Evolutionary conservation across 75 land plant genomes (phyloP).

Genomic region (Pinus taeda): DNA sequence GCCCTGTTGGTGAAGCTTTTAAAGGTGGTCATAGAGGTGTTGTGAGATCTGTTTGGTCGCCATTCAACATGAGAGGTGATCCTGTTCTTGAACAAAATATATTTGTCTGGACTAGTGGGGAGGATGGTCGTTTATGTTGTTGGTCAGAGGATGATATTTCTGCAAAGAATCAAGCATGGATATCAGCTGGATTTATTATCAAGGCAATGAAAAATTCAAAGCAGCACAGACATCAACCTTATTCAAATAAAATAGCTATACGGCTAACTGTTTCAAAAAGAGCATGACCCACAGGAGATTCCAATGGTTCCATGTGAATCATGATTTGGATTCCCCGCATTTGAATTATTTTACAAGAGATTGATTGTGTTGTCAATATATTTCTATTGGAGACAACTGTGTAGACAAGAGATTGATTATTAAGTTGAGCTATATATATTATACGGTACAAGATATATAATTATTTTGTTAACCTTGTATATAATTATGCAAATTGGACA

Average conservation of each 20-base stretch:
- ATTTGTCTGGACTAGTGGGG: conserved; percentile 98
- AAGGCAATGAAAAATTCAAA: conserved; percentile 34
- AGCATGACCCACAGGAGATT: no score
- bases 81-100: conserved; percentile 25
- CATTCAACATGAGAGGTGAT: conserved; percentile 11
- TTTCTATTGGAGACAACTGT: no score
- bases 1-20: conserved; percentile 69
- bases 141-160: conserved; percentile 63
- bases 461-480: no score
- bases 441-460: no score
- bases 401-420: no score
- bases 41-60: conserved; percentile 70
- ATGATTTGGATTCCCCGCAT: no score
- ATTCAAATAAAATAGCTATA: conserved; percentile 6
- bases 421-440: no score
- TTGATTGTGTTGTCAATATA: no score
- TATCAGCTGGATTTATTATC: conserved; percentile 53
- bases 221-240: conserved; percentile 24
- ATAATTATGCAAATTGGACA: no score
- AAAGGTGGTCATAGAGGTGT: conserved; percentile 83
- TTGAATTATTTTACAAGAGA: no score
- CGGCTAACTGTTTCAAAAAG: no score
- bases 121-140: conserved; percentile 93
- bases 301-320: no score
- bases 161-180: conserved; percentile 58